Evolutionary conservation across 129 eudicot species (phyloP), one percentile per base, ranked within the genome.

Genomic region (Chrysanthemum makinoi): DNA sequence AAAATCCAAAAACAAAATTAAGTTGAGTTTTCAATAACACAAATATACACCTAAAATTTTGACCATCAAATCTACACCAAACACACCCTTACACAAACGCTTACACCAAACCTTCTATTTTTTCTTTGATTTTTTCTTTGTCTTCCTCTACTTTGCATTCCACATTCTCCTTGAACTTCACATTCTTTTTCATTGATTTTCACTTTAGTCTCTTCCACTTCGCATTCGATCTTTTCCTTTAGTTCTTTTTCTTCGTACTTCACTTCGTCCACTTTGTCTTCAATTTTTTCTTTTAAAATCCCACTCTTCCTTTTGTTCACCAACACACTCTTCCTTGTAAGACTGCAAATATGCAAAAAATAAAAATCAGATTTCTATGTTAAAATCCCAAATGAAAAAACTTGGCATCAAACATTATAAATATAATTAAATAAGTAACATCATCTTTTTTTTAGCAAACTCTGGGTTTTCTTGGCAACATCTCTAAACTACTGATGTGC

Each of bases 91-190:
- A n/a, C n/a, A n/a, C n/a, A n/a, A n/a, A n/a, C n/a, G n/a, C n/a
- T n/a, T n/a, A n/a, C n/a, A n/a, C n/a, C n/a, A n/a, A n/a, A n/a
- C n/a, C 79, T 56, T 75, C 68, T 6, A 66, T 4, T 24, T 75
- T 56, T 46, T 68, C 69, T 4, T 66, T 14, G 2, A 66, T 55
- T 59, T 75, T 66, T 13, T 54, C 60, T 49, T 76, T 76, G 15
- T 47, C 46, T 8, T 76, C 75, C 35, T 76, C 80, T 4, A 68
- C 43, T 30, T 68, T 39, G 19, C 80, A 68, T 24, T 76, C 80
- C 6, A 50, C 75, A 11, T 77, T 16, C 43, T 63, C 66, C 11
- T 77, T 64, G 17, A 77, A 51, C 63, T 56, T 74, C 78, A 0
- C 51, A 64, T 64, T 62, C 71, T 4, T 74, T 63, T 64, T 74